Percentiles rank a stretch among this genome's conserved stretches.
Conservation (phyloP, 345 rosid genomes). For the Physaria fendleri region DNA sequence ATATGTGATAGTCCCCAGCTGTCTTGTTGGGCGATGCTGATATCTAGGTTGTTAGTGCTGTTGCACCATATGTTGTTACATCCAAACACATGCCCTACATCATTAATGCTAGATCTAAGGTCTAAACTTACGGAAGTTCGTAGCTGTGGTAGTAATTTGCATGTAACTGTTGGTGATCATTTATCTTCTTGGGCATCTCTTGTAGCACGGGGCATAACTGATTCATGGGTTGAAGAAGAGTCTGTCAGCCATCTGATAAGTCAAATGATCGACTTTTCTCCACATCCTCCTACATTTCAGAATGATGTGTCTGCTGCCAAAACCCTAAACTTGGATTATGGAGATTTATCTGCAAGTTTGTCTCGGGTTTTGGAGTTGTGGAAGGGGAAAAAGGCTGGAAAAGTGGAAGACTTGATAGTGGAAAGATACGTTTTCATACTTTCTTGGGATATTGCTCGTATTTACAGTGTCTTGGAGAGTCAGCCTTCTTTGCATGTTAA, state of each 20-base stretch:
- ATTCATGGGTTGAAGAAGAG: constrained; percentile 55
- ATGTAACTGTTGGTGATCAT: constrained; percentile 39
- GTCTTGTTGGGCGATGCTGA: constrained; percentile 79
- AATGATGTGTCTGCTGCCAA: constrained; percentile 44
- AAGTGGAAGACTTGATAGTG: constrained; percentile 71
- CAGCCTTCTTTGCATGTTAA: constrained; percentile 38
- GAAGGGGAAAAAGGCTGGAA: constrained; percentile 62
- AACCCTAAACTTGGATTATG: constrained; percentile 45
- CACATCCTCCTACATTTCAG: constrained; percentile 49
- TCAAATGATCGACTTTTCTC: constrained; percentile 64
- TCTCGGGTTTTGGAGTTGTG: constrained; percentile 64
- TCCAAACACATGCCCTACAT: constrained; percentile 62
- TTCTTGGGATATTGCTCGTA: constrained; percentile 67
- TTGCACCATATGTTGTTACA: constrained; percentile 79
- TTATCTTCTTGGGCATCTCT: constrained; percentile 63
- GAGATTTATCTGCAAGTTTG: constrained; percentile 46
- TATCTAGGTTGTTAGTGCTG: constrained; percentile 77
- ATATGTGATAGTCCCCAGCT: constrained; percentile 40
- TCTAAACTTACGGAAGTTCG: constrained; percentile 77
- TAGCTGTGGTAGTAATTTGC: constrained; percentile 34
- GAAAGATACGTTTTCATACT: constrained; percentile 86
- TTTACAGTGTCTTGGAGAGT: constrained; percentile 29
- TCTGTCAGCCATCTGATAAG: constrained; percentile 45
- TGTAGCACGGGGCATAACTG: constrained; percentile 46
- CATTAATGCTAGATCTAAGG: constrained; percentile 57